Evolutionary conservation across 2,329 filamentous ascomycete species (phyloP).

Genomic region (Penicillium sp.): DNA sequence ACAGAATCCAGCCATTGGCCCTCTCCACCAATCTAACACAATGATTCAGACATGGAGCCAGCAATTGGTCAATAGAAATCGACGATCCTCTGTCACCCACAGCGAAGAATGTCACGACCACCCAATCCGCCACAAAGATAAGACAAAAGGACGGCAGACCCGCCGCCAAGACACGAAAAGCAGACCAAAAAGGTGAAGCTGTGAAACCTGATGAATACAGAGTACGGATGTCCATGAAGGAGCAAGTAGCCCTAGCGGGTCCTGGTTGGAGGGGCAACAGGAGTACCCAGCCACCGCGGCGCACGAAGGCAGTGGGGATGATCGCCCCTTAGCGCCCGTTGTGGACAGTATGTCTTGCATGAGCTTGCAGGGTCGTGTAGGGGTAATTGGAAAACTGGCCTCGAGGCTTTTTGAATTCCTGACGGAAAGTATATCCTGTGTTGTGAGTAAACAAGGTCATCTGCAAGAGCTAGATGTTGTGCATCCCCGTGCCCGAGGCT

Average conservation of each 20-base stretch:
- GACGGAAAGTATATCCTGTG: background rate
- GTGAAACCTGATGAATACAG: conserved; percentile 2
- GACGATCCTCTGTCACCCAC: background rate
- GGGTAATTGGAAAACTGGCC: background rate
- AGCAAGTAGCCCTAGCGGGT: conserved; percentile 6
- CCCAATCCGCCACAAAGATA: background rate
- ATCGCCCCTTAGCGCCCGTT: conserved; percentile 17
- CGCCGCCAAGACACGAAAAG: background rate
- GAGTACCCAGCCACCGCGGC: conserved; percentile 17
- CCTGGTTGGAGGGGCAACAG: conserved; percentile 16
- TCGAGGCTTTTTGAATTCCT: background rate
- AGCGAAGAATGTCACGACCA: background rate
- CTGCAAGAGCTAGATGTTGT: background rate
- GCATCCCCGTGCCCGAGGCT: background rate
- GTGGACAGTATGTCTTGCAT: conserved; percentile 24
- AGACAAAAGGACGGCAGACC: conserved; percentile 1
- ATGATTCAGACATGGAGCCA: background rate
- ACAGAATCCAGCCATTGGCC: background rate
- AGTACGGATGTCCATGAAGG: background rate
- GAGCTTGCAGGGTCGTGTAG: background rate
- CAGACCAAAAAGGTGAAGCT: background rate
- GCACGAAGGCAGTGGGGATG: conserved; percentile 10
- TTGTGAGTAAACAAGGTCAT: background rate
- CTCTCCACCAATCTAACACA: background rate
- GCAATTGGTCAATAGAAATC: background rate